phyloP scores from a whole-genome alignment of 108 stramenopile genomes.

The Fistulifera solaris region DNA sequence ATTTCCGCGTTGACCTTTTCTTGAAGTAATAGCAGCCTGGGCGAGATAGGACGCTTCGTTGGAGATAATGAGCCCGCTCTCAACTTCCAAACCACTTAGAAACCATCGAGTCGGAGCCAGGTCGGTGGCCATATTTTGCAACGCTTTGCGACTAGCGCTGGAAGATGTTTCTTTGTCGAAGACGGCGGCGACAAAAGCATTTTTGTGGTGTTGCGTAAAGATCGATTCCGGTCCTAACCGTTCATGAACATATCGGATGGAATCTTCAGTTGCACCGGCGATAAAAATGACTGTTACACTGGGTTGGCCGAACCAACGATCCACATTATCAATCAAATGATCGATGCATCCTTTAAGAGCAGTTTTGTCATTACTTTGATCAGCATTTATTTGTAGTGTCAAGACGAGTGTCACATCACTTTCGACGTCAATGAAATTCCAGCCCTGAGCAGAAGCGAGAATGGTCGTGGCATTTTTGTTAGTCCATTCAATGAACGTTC shows the following conservation, averaged over 20 bases:
- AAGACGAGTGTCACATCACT: slow-evolving; percentile 65
- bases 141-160: slow-evolving; percentile 58
- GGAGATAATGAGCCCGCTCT: slow-evolving; percentile 66
- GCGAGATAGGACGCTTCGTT: slow-evolving; percentile 52
- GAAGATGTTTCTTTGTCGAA: slow-evolving; percentile 27
- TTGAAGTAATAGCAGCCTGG: slow-evolving; percentile 31
- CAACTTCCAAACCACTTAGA: slow-evolving; percentile 64
- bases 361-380: slow-evolving; percentile 34
- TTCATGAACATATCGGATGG: slow-evolving; percentile 4
- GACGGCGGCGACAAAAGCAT: slow-evolving; percentile 43
- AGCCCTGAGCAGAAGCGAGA: slow-evolving; percentile 34
- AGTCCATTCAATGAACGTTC: slow-evolving; percentile 32
- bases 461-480: slow-evolving; percentile 26
- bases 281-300: slow-evolving; percentile 60
- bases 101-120: slow-evolving; percentile 76
- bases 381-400: slow-evolving; percentile 54
- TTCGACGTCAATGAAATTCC: slow-evolving; percentile 31
- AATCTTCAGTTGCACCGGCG: slow-evolving; percentile 20
- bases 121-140: slow-evolving; percentile 80
- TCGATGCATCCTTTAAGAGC: slow-evolving; percentile 32
- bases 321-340: slow-evolving; percentile 51
- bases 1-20: slow-evolving; percentile 32
- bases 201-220: slow-evolving; percentile 26
- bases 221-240: slow-evolving; percentile 31
- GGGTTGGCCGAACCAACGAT: slow-evolving; percentile 68